A percentile compares a stretch with the other conserved stretches of the same genome.
Conservation (phyloP, 148 eudicot genomes). For the Rhododendron ferrugineum region DNA sequence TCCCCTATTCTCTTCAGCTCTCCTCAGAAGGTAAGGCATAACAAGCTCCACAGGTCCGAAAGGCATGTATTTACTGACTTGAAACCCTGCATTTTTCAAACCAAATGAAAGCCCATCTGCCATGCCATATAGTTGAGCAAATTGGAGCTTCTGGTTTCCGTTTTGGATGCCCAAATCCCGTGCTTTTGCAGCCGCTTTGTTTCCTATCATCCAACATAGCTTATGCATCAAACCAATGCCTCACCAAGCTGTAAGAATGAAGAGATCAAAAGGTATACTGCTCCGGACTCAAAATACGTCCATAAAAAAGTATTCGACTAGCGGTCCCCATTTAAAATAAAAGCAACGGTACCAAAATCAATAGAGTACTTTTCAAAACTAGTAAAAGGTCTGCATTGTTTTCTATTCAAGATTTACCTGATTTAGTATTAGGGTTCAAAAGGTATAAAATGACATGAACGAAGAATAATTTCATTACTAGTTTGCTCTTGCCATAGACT, state of each 20-base stretch:
- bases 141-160: slow-evolving; percentile 52
- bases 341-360: background rate
- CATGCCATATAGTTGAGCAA: slow-evolving; percentile 93
- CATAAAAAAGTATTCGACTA: background rate
- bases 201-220: slow-evolving; percentile 33
- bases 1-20: slow-evolving; percentile 95
- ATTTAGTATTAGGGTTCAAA: background rate
- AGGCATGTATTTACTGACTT: slow-evolving; percentile 86
- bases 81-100: slow-evolving; percentile 79
- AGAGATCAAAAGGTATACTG: background rate
- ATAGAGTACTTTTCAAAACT: background rate
- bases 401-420: background rate
- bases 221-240: background rate
- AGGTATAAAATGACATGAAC: background rate
- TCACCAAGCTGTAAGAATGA: background rate
- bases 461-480: background rate
- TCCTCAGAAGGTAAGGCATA: slow-evolving; percentile 73
- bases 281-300: background rate
- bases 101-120: slow-evolving; percentile 68
- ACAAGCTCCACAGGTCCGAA: slow-evolving; percentile 78
- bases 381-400: background rate
- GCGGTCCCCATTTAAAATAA: background rate
- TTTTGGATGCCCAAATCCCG: slow-evolving; percentile 47
- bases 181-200: slow-evolving; percentile 58
- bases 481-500: background rate